Evolutionary conservation across 139 green algal species (phyloP), one percentile per base, ranked within the genome.

Genomic region (Chlamydomonas eustigma): DNA sequence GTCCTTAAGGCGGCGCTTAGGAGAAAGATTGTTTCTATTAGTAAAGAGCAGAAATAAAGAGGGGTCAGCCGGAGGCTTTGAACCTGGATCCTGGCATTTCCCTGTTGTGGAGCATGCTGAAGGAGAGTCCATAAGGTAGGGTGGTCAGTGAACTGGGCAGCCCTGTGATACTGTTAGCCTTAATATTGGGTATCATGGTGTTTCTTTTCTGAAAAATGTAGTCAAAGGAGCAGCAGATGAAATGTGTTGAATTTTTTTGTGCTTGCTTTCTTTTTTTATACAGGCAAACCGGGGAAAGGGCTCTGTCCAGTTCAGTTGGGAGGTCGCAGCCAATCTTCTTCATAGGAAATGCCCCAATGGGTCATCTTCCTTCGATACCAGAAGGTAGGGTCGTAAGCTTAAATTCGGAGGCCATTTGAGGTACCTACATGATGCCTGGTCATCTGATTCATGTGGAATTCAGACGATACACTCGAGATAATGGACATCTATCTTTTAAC

Each of bases 301-400:
- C 80, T 3, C 76, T 85, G 28, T 12, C 28, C 12, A 50, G 30
- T 0, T 1, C 39, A 32, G 67, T 85, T 34, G 68, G 80, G 22
- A 65, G 66, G 39, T 4, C 8, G 33, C 77, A 85, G 67, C 76
- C 80, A 4, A 64, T 82, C 34, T 78, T 70, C 67, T 82, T 80
- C 39, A 73, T 85, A 2, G 80, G 80, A 25, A 72, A 76, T 25
- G 80, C 76, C 4, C 80, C 80, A 33, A 85, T 85, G 80, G 80
- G 36, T 1, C 76, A 85, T 76, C 30, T 82, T 4, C 28, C 65
- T 6, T n/a, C 18, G 5, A 39, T 72, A 3, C 52, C 52, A 37
- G 6, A 34, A 22, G 3, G 39, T 5, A 4, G 39, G 70, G 24
- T n/a, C n/a, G n/a, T n/a, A n/a, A n/a, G n/a, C n/a, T n/a, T n/a